Conservation (phyloP, 202 grass and related monocot genomes). For the Digitaria exilis region DNA sequence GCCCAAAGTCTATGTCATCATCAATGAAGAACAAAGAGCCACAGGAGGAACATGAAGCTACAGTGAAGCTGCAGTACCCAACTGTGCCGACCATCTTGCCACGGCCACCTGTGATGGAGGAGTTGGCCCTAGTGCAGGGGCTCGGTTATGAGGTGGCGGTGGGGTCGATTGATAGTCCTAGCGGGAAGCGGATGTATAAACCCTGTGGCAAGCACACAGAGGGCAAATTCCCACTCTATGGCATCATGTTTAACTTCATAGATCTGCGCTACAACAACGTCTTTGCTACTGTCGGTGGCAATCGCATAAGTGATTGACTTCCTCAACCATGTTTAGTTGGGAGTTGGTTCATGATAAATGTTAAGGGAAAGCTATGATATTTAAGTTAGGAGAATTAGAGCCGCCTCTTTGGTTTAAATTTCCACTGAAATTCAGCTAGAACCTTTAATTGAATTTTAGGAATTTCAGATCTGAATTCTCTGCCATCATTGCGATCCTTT, state of each 20-base stretch:
- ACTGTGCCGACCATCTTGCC: background rate
- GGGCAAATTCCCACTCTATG: constrained; percentile 82
- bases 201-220: constrained; percentile 60
- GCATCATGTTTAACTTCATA: constrained; percentile 87
- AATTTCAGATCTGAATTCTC: background rate
- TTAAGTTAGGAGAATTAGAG: background rate
- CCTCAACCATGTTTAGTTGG: background rate
- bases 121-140: constrained; percentile 34
- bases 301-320: constrained; percentile 40
- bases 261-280: constrained; percentile 72
- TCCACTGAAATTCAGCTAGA: background rate
- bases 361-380: background rate
- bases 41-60: background rate
- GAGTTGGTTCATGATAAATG: background rate
- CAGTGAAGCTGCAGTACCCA: background rate
- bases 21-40: background rate
- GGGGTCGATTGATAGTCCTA: constrained; percentile 53
- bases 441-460: background rate
- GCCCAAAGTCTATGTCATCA: background rate
- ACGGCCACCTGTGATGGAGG: constrained; percentile 14
- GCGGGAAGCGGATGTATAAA: constrained; percentile 65
- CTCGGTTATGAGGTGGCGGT: constrained; percentile 67
- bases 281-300: constrained; percentile 71
- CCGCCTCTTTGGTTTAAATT: background rate
- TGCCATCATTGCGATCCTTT: background rate